Base-by-base conservation (phyloP, 2,329 filamentous ascomycete genomes). In the Aspergillus sp. region DNA sequence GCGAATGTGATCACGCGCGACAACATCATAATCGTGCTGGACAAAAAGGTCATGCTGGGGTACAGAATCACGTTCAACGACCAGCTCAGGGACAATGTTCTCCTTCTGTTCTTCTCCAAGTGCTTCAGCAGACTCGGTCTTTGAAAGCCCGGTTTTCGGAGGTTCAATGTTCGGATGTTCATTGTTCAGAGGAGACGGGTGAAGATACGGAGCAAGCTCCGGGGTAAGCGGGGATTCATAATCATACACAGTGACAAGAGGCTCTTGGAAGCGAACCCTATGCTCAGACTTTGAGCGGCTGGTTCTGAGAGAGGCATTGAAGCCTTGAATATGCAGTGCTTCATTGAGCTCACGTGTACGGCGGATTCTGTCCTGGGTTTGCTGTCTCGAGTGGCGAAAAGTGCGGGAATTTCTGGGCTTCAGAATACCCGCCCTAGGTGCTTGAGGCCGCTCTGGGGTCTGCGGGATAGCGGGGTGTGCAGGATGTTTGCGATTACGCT, bases 261-360 rank as follows among this genome's bases (percentile, higher is more conserved):
- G 62, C n/a, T 57, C 55, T 3, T 48, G 45, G 35, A 64, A 65
- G n/a, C 48, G 62, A 33, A 61, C 62, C n/a, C 19, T 57, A 19
- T 41, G 53, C 27, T 43, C 51, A 4, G 27, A 45, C 45, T 56
- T 59, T 12, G 39, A 14, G 27, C 8, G 27, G 27, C 27, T 31
- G 9, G 27, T 31, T 31, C 27, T 31, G 27, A 7, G 8, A 9
- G 27, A 31, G 27, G 27, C 43, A 21, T 39, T 21, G 21, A 52
- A 35, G 12, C 52, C 23, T 19, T 43, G 37, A 17, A 37, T 31
- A 21, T 31, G 35, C 11, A 59, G 35, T 19, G 40, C 52, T n/a
- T 48, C 41, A 3, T 24, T 9, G 3, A 59, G 31, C 8, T 41
- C 47, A 24, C 41, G 52, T 43, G 52, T 35, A 33, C 41, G 48